Conservation (phyloP, 352 stramenopile genomes). For the Pythium aristosporum region DNA sequence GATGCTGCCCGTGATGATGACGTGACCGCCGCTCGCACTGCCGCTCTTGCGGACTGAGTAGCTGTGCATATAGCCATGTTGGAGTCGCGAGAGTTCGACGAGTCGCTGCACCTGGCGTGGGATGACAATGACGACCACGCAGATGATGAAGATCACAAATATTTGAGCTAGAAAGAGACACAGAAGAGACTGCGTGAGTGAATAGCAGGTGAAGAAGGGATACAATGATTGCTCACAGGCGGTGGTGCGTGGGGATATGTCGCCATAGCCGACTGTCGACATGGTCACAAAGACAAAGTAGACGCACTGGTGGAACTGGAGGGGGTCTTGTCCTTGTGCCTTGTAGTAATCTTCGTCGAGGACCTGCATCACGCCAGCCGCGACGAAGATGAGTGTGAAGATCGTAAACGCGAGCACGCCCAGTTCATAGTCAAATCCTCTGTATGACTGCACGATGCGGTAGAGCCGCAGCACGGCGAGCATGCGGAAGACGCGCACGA, state of each 20-base stretch:
- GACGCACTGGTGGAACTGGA: constrained; percentile 63
- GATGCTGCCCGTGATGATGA: constrained; percentile 50
- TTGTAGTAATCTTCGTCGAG: constrained; percentile 56
- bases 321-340: constrained; percentile 6
- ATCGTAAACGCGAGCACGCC: constrained; percentile 58
- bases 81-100: constrained; percentile 46
- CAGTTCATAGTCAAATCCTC: constrained; percentile 63
- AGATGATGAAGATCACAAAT: constrained; percentile 65
- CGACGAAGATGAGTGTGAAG: constrained; percentile 55
- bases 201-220: too few relatives aligned
- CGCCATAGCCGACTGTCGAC: constrained; percentile 59
- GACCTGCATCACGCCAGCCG: constrained; percentile 54
- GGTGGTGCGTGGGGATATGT: constrained; percentile 51
- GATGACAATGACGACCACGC: constrained; percentile 58
- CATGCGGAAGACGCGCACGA: constrained; percentile 58
- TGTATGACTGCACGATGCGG: constrained; percentile 49
- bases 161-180: constrained; percentile 34
- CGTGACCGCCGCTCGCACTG: constrained; percentile 51
- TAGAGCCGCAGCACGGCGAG: constrained; percentile 56
- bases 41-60: constrained; percentile 44
- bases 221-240: constrained; percentile 25
- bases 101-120: constrained; percentile 54
- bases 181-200: neutral
- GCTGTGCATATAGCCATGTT: constrained; percentile 51
- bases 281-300: constrained; percentile 75